Evolutionary conservation across 352 stramenopile genomes (phyloP), one percentile per base, ranked within the genome.

Genomic region (Pythium insidiosum): DNA sequence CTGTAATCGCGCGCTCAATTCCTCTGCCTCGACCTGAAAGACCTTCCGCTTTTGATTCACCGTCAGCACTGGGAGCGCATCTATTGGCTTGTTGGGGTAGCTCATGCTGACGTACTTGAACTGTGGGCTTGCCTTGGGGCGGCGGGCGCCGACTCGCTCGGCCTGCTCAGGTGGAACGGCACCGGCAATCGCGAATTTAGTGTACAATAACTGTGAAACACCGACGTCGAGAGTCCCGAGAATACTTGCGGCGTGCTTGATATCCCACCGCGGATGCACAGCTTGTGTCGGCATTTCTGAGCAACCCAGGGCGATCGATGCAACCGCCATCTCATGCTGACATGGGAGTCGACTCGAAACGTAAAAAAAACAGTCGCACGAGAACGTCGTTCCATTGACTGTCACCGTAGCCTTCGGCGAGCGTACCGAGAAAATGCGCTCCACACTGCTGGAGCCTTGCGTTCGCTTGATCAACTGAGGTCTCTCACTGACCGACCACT

Each of bases 291-390:
- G 28, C 15, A 33, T 9, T 13, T 15, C 9, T 33, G 28, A 13
- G 9, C 9, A 15, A 33, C 28, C 28, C 9, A 33, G 28, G 28
- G 9, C 28, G 28, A 33, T 9, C 9, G 9, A 9, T 33, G 28
- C 28, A 15, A 33, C 28, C 15, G 28, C 28, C 28, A 33, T 33
- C 28, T 13, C 15, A 15, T 50, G 43, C 43, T 50, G 30, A 12
- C 43, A 50, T 29, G 31, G 30, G n/a, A 50, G 29, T 11, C 43
- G 22, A 2, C 25, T 25, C 3, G 20, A 42, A 7, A 41, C 21
- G 33, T 34, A 40, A 20, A 26, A 33, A 16, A 35, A 50, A 22
- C 43, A 50, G 10, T 33, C 20, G 22, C 43, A 50, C 1, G 30
- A 23, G 30, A 29, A 50, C 11, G 30, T 10, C 15, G 13, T 19